Evolutionary conservation across 345 rosid genomes (phyloP), one percentile per base, ranked within the genome.

Genomic region (Salix dunnii): DNA sequence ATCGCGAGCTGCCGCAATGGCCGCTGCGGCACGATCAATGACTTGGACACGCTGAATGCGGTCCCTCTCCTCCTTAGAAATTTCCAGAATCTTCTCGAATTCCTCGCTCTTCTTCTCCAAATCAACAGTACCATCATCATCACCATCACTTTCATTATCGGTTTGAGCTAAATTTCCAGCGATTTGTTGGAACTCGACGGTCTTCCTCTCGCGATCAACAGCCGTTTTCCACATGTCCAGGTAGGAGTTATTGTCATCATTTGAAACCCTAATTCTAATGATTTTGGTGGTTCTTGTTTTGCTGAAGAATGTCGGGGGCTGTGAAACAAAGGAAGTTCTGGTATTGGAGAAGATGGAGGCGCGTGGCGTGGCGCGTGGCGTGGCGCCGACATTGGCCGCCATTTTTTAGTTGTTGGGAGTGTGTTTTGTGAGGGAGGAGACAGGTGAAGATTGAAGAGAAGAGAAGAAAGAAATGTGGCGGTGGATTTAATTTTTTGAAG

Each of bases 161-260:
- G 10, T 27, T 0, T 28, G 76, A 31, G 74, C 51, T n/a, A 76
- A 64, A 40, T 71, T 78, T 48, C 76, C 90, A 5, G 85, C 86
- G 6, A 92, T 82, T 40, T 78, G 88, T 71, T 88, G 85, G 71
- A 92, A 90, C 68, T 89, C 96, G 13, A 68, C 76, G 21, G 89
- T 87, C 86, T 89, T 90, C 86, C 87, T 83, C 74, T 90, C 92
- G 40, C 94, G 90, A 42, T 91, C 95, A 55, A 82, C 83, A 11
- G 98, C 95, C 76, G 80, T 94, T 83, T 74, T 88, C 98, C 98
- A 91, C 95, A 90, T 92, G 77, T 85, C 80, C 48, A 94, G 88
- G 80, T 94, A 94, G 20, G 98, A 91, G 46, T 85, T 86, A 4
- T 78, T 87, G 28, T 81, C 89, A 30, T 78, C 87, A 46, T 74